These are phyloP conservation scores for Durio zibethinus DNA, from an alignment of 345 rosid species.

Conservation along the genomic window DNA sequence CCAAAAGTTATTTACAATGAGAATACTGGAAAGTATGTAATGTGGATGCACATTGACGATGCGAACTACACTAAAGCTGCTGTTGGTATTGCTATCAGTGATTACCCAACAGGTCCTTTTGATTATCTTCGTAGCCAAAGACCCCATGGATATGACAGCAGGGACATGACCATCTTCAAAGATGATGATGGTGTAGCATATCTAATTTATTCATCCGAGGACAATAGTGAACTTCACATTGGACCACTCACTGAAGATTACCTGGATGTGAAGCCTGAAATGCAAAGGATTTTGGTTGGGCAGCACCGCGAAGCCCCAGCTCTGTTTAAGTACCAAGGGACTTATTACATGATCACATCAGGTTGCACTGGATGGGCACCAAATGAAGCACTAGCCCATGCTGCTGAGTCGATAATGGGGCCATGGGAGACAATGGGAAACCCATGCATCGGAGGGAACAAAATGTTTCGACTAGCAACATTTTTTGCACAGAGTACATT, in stretches of 20 bases:
- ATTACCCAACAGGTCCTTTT: conserved; percentile 80
- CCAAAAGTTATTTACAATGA: conserved; percentile 88
- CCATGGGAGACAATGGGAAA: conserved; percentile 95
- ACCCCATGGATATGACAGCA: conserved; percentile 84
- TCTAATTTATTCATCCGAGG: conserved; percentile 74
- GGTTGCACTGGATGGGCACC: conserved; percentile 99
- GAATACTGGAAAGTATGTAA: conserved; percentile 67
- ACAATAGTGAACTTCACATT: conserved; percentile 86
- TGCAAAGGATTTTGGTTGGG: conserved; percentile 61
- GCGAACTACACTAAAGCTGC: conserved; percentile 91
- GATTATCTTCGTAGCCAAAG: conserved; percentile 64
- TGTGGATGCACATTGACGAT: conserved; percentile 99
- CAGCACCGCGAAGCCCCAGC: conserved; percentile 94
- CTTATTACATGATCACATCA: conserved; percentile 89
- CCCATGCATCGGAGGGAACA: conserved; percentile 86
- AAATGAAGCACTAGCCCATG: conserved; percentile 82
- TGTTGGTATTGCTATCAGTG: conserved; percentile 72
- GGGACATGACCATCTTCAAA: conserved; percentile 95
- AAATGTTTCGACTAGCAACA: conserved; percentile 58
- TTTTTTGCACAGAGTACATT: conserved; percentile 86
- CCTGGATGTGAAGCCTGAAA: conserved; percentile 49
- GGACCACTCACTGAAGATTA: conserved; percentile 76
- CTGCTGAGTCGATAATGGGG: conserved; percentile 83
- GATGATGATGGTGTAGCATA: conserved; percentile 79
- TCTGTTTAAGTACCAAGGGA: conserved; percentile 65